Percentiles rank a stretch among this genome's conserved stretches.
Evolutionary conservation across 1,284 basidiomycete species (phyloP).

Genomic region (Neotropicomus parvogracilis): DNA sequence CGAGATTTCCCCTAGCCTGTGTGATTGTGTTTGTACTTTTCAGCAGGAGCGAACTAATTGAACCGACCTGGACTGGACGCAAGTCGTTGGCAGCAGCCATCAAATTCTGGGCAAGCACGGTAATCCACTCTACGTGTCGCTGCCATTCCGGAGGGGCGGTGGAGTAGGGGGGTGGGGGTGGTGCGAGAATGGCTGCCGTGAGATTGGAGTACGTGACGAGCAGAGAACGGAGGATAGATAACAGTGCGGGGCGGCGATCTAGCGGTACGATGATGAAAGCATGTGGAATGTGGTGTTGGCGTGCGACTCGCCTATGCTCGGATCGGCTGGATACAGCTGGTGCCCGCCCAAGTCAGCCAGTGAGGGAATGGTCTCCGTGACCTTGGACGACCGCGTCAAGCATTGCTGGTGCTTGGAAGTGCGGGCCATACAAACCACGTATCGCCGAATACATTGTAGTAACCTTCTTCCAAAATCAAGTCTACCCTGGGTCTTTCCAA

Average conservation of each 20-base stretch:
- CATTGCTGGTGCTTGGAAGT: conserved; percentile 13
- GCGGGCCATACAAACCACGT: conserved; percentile 64
- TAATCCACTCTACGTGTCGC: conserved; percentile 70
- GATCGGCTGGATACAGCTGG: conserved; percentile 70
- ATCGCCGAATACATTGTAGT: conserved; percentile 76
- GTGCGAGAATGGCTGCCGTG: conserved; percentile 56
- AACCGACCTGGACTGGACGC: conserved; percentile 68
- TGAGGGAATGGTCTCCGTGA: conserved; percentile 73
- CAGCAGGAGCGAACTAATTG: background rate
- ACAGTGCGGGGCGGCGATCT: conserved; percentile 72
- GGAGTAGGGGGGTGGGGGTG: conserved; percentile 51
- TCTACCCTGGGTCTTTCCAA: conserved; percentile 79
- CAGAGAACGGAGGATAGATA: conserved; percentile 62
- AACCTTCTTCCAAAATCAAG: conserved; percentile 73
- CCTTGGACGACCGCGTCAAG: conserved; percentile 37
- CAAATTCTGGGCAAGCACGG: conserved; percentile 69
- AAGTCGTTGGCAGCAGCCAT: conserved; percentile 80
- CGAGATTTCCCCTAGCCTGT: conserved; percentile 68
- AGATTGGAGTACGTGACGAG: conserved; percentile 69
- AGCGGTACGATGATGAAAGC: conserved; percentile 6
- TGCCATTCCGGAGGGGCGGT: conserved; percentile 65
- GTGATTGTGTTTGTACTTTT: conserved; percentile 3
- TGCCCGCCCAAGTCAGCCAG: conserved; percentile 66
- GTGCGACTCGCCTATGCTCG: conserved; percentile 50
- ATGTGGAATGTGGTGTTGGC: background rate